These are phyloP conservation scores for Phyllosticta citriasiana DNA, from an alignment of 2,329 filamentous ascomycete species.

Conservation along the genomic window DNA sequence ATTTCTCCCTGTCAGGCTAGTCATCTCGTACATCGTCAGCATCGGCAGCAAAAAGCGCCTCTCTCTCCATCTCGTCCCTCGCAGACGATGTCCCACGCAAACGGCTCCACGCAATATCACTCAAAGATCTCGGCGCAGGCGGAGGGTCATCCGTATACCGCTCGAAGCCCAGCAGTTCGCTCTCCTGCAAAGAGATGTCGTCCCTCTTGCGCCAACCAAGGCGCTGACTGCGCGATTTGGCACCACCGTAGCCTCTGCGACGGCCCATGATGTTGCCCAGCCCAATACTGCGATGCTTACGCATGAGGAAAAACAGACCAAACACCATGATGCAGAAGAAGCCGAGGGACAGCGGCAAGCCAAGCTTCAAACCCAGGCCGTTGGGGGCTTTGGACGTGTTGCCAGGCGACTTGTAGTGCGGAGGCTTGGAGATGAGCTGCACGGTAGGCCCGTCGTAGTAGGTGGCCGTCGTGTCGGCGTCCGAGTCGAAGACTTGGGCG, in stretches of 20 bases:
- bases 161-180: conserved; percentile 14
- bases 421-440: conserved; percentile 24
- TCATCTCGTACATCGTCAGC: neutral
- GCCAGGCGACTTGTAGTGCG: conserved; percentile 24
- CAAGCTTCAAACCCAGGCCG: conserved; percentile 13
- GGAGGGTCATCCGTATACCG: conserved; percentile 10
- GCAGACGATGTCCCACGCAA: conserved; percentile 17
- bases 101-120: conserved; percentile 19
- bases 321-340: conserved; percentile 27
- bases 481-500: conserved; percentile 20
- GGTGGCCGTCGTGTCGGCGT: conserved; percentile 17
- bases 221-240: conserved; percentile 27
- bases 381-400: conserved; percentile 13
- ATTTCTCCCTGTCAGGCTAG: neutral
- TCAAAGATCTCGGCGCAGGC: neutral
- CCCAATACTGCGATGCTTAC: conserved; percentile 28
- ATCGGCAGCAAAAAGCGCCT: conserved; percentile 22
- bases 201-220: conserved; percentile 20
- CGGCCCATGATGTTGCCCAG: conserved; percentile 27
- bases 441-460: conserved; percentile 28
- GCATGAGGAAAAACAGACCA: conserved; percentile 33
- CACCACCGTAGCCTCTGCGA: conserved; percentile 27
- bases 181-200: conserved; percentile 22
- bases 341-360: conserved; percentile 31
- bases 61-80: conserved; percentile 26